Percentiles rank a stretch among this genome's conserved stretches.
phyloP scores from a whole-genome alignment of 108 stramenopile species.

The Schizochytrium sp. region DNA sequence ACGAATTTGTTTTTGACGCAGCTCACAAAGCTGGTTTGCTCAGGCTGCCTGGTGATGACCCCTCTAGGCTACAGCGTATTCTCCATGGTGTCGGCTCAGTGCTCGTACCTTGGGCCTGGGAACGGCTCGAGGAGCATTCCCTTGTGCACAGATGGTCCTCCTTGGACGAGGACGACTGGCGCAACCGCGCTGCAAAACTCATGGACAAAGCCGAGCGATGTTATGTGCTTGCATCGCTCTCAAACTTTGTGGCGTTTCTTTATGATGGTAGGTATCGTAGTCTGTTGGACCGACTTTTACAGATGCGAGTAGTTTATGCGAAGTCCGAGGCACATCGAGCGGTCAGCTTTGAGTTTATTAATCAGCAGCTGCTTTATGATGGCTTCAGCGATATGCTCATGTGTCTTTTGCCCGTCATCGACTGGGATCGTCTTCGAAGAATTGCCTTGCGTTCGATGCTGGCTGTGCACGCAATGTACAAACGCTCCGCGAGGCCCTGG shows the following conservation, averaged over 20 bases:
- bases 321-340: slow-evolving; percentile 16
- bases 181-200: neutral
- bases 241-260: slow-evolving; percentile 20
- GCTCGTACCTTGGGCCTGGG: slow-evolving; percentile 53
- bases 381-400: slow-evolving; percentile 56
- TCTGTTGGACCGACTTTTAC: slow-evolving; percentile 35
- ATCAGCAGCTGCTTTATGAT: slow-evolving; percentile 58
- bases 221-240: neutral
- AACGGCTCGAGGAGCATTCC: slow-evolving; percentile 17
- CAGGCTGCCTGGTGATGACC: slow-evolving; percentile 28
- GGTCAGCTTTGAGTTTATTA: slow-evolving; percentile 55
- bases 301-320: slow-evolving; percentile 46
- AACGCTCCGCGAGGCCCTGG: neutral
- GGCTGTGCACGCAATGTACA: neutral
- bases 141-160: slow-evolving; percentile 51
- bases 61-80: slow-evolving; percentile 23
- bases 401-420: slow-evolving; percentile 46
- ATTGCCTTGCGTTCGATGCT: neutral
- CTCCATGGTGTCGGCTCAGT: slow-evolving; percentile 45
- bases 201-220: slow-evolving; percentile 31
- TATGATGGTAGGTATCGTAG: slow-evolving; percentile 38
- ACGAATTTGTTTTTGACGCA: neutral
- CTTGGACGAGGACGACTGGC: slow-evolving; percentile 16
- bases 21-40: slow-evolving; percentile 26
- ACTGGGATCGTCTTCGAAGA: slow-evolving; percentile 33